Percentiles rank a stretch among this genome's conserved stretches.
Conservation (phyloP, 2,329 filamentous ascomycete genomes). For the Penicillium olsonii region DNA sequence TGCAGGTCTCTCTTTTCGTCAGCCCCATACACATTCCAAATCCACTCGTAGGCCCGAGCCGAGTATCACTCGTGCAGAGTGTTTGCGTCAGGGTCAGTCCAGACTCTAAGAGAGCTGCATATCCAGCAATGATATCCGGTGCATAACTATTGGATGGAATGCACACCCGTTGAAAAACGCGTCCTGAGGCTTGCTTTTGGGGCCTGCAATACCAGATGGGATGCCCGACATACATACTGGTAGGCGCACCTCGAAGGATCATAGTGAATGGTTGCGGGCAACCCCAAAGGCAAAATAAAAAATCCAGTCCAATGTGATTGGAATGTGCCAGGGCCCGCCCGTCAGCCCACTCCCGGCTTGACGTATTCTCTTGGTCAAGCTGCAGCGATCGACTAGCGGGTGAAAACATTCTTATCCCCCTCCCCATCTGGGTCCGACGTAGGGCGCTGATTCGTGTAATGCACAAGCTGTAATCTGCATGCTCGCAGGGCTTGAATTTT, state of each 20-base stretch:
- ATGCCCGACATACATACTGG: too few species aligned
- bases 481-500: conserved; percentile 1
- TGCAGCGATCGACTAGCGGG: conserved; percentile 20
- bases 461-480: neutral
- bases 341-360: conserved; percentile 15
- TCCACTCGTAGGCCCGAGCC: conserved; percentile 6
- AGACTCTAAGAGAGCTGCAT: conserved; percentile 9
- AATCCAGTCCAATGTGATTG: conserved; percentile 1
- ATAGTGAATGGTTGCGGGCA: neutral
- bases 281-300: neutral
- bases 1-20: conserved; percentile 8
- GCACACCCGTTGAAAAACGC: neutral
- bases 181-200: neutral
- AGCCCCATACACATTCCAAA: conserved; percentile 5
- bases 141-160: conserved; percentile 11
- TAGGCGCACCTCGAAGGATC: too few species aligned
- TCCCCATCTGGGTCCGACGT: conserved; percentile 6
- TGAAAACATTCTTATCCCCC: conserved; percentile 15
- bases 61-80: conserved; percentile 9
- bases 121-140: conserved; percentile 14
- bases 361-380: conserved; percentile 18
- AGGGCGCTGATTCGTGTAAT: conserved; percentile 15
- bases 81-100: conserved; percentile 14
- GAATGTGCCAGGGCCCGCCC: conserved; percentile 16
- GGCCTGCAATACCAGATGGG: neutral